Base-by-base conservation (phyloP, 139 green algal species). In the Chlorella sp. region DNA sequence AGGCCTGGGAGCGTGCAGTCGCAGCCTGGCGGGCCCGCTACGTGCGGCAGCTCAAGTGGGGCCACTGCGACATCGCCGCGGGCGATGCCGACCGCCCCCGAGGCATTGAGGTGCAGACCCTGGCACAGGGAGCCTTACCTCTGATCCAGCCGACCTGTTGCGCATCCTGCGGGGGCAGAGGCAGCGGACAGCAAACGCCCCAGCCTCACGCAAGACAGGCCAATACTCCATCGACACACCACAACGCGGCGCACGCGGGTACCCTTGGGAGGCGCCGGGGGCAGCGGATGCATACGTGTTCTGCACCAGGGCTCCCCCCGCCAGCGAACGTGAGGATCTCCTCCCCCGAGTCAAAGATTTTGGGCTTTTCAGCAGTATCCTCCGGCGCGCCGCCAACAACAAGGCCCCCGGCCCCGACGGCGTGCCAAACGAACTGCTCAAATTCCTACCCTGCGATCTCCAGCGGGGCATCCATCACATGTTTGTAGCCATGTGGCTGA, bases 371-470 rank as follows among this genome's bases (percentile, higher is more conserved):
- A 35, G 66, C 5, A 46, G 55, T 3, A 78, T 74, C 56, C 17
- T 83, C 6, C 53, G 66, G 27, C 25, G 42, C 31, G 42, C 77
- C 0, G 50, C 31, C 6, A 55, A 62, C 3, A 55, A 64, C 27
- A 87, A 87, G 33, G 69, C 71, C 1, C 41, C 82, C 5, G 78
- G 82, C 1, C 65, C 61, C 0, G 83, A 88, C 23, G 45, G 50
- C 1, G 56, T 85, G n/a, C 42, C 69, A 0, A 88, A 88, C 48
- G 79, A 86, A 40, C 19, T 84, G 0, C 74, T 88, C 0, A 59
- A 82, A 68, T 19, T 41, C 36, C 31, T 84, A 0, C 83, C 83
- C 14, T 50, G 65, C 0, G 3, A 29, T 0, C 8, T 80, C 12
- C 61, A 81, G n/a, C n/a, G 56, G 8, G 36, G 40, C 8, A 9